Evolutionary conservation across 257 asterid species (phyloP).

Genomic region (Scutellaria baicalensis): DNA sequence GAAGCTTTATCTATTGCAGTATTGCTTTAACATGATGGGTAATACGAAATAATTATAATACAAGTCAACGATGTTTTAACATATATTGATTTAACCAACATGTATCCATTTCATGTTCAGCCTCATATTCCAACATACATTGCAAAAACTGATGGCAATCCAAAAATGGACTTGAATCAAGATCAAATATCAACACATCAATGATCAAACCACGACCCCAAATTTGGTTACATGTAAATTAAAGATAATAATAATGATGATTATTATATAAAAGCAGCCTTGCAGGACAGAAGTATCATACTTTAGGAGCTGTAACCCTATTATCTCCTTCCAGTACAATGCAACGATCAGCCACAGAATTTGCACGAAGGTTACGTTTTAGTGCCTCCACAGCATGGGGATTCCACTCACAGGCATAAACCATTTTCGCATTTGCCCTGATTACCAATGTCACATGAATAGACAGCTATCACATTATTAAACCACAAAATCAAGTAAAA

Average conservation of each 20-base stretch:
- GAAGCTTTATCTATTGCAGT: too few relatives aligned
- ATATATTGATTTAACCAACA: too few relatives aligned
- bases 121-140: background rate
- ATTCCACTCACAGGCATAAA: conserved; percentile 98
- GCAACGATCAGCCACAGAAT: conserved; percentile 78
- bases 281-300: conserved; percentile 25
- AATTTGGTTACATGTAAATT: background rate
- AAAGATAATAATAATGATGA: background rate
- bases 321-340: conserved; percentile 89
- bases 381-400: conserved; percentile 89
- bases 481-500: conserved; percentile 1
- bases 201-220: background rate
- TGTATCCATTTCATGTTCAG: background rate
- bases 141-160: background rate
- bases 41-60: too few relatives aligned
- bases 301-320: conserved; percentile 74
- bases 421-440: conserved; percentile 80
- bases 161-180: background rate
- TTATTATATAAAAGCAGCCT: background rate
- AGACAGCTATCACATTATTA: background rate
- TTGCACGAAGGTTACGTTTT: conserved; percentile 56
- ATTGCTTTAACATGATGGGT: too few relatives aligned
- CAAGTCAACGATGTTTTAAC: too few relatives aligned
- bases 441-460: conserved; percentile 4
- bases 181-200: background rate